Evolutionary conservation across 2,329 filamentous ascomycete genomes (phyloP), one percentile per base, ranked within the genome.

Genomic region (Amauroascus verrucosus): DNA sequence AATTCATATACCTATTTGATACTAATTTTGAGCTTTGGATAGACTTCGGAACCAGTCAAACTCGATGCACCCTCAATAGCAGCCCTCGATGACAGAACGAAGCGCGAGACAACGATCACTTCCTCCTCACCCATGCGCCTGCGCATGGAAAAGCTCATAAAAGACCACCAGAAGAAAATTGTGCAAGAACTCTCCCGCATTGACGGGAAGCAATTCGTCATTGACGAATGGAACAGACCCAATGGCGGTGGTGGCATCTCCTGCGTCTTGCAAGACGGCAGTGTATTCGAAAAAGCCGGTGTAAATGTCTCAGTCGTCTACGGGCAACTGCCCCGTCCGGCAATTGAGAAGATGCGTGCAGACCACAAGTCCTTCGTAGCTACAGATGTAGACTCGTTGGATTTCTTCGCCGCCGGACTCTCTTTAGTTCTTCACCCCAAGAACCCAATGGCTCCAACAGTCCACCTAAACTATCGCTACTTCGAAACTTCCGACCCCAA

Each of bases 381-480:
- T 35, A 79, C 83, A 14, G 79, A 83, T 58, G 82, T 93, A 37
- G 85, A 95, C 48, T 86, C 83, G 41, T 76, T 98, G 57, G 87
- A 90, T 63, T 98, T 97, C 79, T 98, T 97, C 68, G 93, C 91
- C 18, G 86, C 91, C 1, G 93, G 93, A 4, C 76, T 98, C 51
- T 95, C 89, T 65, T 79, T 98, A 69, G 91, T 98, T 24, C 76
- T 97, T 50, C 93, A 98, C 69, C 93, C 93, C 1, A 79, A 82
- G 63, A 98, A 98, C 71, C 93, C 93, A 46, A 95, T 95, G 85
- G 91, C 91, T 6, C 93, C 93, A 0, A 98, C 93, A 0, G 93
- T 98, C 16, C 93, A 98, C 70, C 78, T 98, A 62, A 98, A 98
- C 76, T 97, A 97, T 76, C 83, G 93, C 54, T 98, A 98, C 73